Conservation (phyloP, 1,139 yeast species). For the Suhomyces yuchorum region DNA sequence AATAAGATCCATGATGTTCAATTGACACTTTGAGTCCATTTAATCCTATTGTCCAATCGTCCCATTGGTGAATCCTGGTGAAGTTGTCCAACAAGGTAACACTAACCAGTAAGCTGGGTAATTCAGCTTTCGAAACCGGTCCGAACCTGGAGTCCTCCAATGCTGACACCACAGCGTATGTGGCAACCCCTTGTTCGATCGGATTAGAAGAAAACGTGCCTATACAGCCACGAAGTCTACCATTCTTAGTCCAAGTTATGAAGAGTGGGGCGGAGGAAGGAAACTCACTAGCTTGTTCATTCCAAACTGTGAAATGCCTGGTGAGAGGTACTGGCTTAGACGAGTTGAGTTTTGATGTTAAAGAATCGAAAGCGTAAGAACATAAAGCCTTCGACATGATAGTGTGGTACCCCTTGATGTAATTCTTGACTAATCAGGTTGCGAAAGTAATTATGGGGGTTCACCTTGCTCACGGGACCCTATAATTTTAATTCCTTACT, state of each 20-base stretch:
- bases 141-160: constrained; percentile 75
- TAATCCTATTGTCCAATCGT: constrained; percentile 78
- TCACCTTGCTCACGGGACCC: neutral
- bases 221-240: constrained; percentile 81
- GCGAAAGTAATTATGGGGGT: neutral
- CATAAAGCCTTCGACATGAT: constrained; percentile 39
- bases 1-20: constrained; percentile 30
- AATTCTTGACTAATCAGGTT: neutral
- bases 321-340: constrained; percentile 19
- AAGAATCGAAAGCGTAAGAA: constrained; percentile 41
- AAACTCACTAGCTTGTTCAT: constrained; percentile 24
- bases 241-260: constrained; percentile 77
- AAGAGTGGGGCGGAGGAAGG: constrained; percentile 65
- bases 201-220: constrained; percentile 68
- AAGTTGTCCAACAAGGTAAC: constrained; percentile 72
- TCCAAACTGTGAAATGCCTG: constrained; percentile 21
- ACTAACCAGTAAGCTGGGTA: constrained; percentile 46
- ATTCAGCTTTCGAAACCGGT: constrained; percentile 61
- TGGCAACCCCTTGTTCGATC: constrained; percentile 58
- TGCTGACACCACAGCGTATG: constrained; percentile 68
- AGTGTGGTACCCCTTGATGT: neutral
- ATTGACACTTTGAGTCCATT: constrained; percentile 77
- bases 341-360: constrained; percentile 21
- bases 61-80: constrained; percentile 48
- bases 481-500: neutral